phyloP scores from a whole-genome alignment of 1,139 yeast genomes.

The Nakaseomyces sp. region DNA sequence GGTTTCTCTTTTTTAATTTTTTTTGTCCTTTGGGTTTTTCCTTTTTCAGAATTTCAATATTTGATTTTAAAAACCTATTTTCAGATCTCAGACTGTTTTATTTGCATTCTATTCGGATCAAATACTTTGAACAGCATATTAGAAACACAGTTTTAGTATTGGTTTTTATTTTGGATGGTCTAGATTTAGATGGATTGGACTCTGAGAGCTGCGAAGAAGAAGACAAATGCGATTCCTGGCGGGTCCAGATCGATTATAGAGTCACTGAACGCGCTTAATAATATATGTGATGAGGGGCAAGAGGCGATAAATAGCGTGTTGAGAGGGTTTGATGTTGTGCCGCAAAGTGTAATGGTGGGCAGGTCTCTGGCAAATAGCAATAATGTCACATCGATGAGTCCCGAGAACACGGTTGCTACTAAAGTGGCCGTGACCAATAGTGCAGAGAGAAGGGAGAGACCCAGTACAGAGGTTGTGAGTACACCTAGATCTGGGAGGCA shows the following conservation, averaged over 20 bases:
- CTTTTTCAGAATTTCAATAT: too few relatives aligned
- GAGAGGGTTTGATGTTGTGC: slow-evolving; percentile 15
- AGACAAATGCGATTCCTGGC: slow-evolving; percentile 23
- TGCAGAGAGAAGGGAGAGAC: neutral
- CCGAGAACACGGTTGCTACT: slow-evolving; percentile 8
- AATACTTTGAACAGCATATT: neutral
- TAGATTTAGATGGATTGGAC: slow-evolving; percentile 26
- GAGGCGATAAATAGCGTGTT: slow-evolving; percentile 17
- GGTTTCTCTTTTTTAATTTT: too few relatives aligned
- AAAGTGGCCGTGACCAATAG: neutral
- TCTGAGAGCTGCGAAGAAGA: slow-evolving; percentile 24
- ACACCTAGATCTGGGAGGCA: neutral
- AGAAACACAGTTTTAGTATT: neutral
- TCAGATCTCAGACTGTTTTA: too few relatives aligned
- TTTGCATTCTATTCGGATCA: too few relatives aligned
- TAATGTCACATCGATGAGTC: slow-evolving; percentile 6
- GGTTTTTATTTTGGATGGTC: neutral
- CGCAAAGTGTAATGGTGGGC: slow-evolving; percentile 11
- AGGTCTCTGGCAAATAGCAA: slow-evolving; percentile 11
- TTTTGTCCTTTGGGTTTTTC: too few relatives aligned
- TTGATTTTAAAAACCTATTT: too few relatives aligned
- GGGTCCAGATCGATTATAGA: slow-evolving; percentile 29
- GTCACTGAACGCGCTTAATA: slow-evolving; percentile 24
- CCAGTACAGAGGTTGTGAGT: neutral
- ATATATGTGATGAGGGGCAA: slow-evolving; percentile 19